Conservation (phyloP, 768 basidiomycete species). For the Leccinellum albellum region DNA sequence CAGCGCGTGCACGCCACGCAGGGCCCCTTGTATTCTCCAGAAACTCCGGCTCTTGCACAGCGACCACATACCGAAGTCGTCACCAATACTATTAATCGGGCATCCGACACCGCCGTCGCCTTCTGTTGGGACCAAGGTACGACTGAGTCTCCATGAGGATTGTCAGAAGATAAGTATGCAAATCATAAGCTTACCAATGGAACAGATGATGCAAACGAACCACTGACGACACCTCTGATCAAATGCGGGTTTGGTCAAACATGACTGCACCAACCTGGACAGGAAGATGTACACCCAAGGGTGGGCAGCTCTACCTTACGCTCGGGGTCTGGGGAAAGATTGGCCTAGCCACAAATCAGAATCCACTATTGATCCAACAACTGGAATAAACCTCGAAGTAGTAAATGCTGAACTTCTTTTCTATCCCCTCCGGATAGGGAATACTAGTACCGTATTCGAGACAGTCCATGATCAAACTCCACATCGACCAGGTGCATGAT, state of each 20-base stretch:
- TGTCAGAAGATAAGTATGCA: not conserved
- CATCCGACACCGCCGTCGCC: no score
- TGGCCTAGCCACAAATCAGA: not conserved
- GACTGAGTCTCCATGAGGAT: slow-evolving; percentile 4
- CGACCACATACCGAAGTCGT: no score
- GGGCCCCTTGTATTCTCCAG: no score
- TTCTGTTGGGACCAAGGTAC: slow-evolving; percentile 10
- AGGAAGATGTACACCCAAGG: slow-evolving; percentile 13
- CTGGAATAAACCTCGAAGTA: not conserved
- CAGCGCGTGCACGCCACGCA: no score
- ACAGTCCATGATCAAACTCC: slow-evolving; percentile 13
- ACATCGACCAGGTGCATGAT: slow-evolving; percentile 8
- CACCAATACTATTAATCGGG: no score
- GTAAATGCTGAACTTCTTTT: slow-evolving; percentile 1
- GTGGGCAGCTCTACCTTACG: slow-evolving; percentile 8
- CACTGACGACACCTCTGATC: slow-evolving; percentile 5
- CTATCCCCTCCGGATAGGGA: slow-evolving; percentile 4
- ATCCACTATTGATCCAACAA: not conserved
- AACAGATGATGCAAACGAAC: slow-evolving; percentile 10
- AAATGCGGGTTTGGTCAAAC: slow-evolving; percentile 13
- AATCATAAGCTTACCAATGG: slow-evolving; percentile 5
- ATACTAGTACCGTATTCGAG: slow-evolving; percentile 9
- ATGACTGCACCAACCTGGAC: slow-evolving; percentile 11
- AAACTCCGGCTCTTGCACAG: no score
- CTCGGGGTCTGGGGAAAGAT: slow-evolving; percentile 3